Evolutionary conservation across 176 grass and related monocot species (phyloP).

Genomic region (Lolium rigidum): DNA sequence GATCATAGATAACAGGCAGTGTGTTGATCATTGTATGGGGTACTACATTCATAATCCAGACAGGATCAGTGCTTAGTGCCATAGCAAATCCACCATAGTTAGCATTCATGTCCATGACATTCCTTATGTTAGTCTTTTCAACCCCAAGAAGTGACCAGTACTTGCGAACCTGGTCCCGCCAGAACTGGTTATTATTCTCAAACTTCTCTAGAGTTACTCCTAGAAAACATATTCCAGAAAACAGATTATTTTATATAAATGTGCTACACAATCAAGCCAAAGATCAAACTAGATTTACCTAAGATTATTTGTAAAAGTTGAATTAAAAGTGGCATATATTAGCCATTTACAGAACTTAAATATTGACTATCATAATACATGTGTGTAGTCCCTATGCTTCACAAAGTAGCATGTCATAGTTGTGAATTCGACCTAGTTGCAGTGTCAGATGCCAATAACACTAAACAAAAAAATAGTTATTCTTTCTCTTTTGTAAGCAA

Average conservation of each 20-base stretch:
- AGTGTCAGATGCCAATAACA: not conserved
- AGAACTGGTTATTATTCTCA: conserved; percentile 70
- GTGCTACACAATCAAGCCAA: conserved; percentile 26
- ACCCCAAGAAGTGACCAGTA: conserved; percentile 84
- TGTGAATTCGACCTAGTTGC: not conserved
- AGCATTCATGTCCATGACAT: conserved; percentile 99
- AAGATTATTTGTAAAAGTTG: not conserved
- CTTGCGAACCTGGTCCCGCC: conserved; percentile 68
- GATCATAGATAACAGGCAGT: conserved; percentile 83
- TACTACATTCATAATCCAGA: conserved; percentile 97
- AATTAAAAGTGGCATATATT: not conserved
- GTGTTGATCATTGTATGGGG: conserved; percentile 70
- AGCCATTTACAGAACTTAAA: conserved; percentile 16
- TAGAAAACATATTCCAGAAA: conserved; percentile 52
- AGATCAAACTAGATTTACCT: conserved; percentile 9
- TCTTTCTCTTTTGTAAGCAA: conserved; percentile 26
- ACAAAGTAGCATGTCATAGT: not conserved
- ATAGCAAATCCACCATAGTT: conserved; percentile 87
- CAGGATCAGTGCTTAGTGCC: conserved; percentile 68
- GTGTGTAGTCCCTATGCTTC: not conserved
- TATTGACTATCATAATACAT: not conserved
- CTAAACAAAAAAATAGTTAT: not conserved
- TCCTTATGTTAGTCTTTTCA: conserved; percentile 69
- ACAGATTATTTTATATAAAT: conserved; percentile 30
- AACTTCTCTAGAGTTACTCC: conserved; percentile 79